Percentiles rank a stretch among this genome's conserved stretches.
These are phyloP conservation scores for Blastobotrys mokoenaii DNA, from an alignment of 805 yeast genomes.

Conservation along the genomic window DNA sequence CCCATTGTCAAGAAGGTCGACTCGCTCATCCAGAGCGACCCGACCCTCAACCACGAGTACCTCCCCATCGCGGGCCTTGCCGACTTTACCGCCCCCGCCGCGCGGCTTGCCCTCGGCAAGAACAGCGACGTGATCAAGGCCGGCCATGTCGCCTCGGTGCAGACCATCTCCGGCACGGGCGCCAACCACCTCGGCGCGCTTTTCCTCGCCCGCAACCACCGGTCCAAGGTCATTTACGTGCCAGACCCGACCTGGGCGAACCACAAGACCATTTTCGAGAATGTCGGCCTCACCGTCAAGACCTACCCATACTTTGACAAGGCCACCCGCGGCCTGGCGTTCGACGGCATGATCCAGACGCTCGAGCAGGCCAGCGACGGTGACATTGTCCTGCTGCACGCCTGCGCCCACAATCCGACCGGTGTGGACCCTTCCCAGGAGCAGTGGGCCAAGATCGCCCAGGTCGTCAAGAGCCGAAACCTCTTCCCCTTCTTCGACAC, in stretches of 20 bases:
- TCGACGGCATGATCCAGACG: slow-evolving; percentile 56
- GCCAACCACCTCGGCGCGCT: slow-evolving; percentile 84
- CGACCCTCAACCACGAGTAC: slow-evolving; percentile 76
- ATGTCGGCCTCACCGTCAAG: slow-evolving; percentile 57
- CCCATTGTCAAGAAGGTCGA: slow-evolving; percentile 69
- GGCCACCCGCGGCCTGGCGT: slow-evolving; percentile 58
- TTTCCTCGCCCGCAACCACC: slow-evolving; percentile 47
- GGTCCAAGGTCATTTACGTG: slow-evolving; percentile 45
- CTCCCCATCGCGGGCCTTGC: slow-evolving; percentile 73
- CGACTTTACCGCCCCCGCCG: slow-evolving; percentile 59
- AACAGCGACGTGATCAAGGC: slow-evolving; percentile 48
- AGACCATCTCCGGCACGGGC: slow-evolving; percentile 81
- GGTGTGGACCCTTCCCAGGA: slow-evolving; percentile 85
- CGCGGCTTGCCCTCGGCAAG: slow-evolving; percentile 57
- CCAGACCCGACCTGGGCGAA: slow-evolving; percentile 98
- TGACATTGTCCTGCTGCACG: slow-evolving; percentile 76
- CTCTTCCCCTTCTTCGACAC: slow-evolving; percentile 85
- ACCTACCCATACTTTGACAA: slow-evolving; percentile 83
- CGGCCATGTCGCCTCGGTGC: slow-evolving; percentile 50
- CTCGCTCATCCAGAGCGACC: slow-evolving; percentile 51
- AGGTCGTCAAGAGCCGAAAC: slow-evolving; percentile 47
- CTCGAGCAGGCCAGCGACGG: slow-evolving; percentile 64
- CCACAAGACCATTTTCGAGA: slow-evolving; percentile 74
- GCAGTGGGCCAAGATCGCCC: slow-evolving; percentile 70
- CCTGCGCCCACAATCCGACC: slow-evolving; percentile 98